Evolutionary conservation across 805 yeast species (phyloP).

Genomic region (Hanseniaspora guilliermondii): DNA sequence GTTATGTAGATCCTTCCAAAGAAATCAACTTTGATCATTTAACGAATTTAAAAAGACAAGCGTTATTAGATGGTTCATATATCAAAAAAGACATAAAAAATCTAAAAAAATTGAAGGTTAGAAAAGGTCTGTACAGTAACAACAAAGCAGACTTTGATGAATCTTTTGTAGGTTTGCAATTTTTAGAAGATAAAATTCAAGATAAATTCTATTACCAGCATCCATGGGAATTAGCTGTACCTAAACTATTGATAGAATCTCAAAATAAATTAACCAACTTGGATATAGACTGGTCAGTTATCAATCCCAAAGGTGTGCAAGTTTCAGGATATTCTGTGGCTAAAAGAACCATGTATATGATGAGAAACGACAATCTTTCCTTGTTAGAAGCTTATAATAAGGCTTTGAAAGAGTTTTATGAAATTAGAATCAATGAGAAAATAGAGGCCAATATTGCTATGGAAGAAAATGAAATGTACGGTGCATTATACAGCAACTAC

Average conservation of each 20-base stretch:
- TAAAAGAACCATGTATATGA: conserved; percentile 53
- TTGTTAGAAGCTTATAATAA: conserved; percentile 64
- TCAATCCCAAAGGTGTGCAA: conserved; percentile 59
- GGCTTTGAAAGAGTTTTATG: conserved; percentile 80
- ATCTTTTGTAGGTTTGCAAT: conserved; percentile 18
- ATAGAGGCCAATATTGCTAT: conserved; percentile 53
- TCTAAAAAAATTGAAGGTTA: conserved; percentile 1
- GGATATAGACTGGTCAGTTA: conserved; percentile 60
- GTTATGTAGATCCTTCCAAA: conserved; percentile 7
- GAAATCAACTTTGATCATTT: conserved; percentile 1
- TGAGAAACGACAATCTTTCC: conserved; percentile 28
- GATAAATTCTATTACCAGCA: conserved; percentile 77
- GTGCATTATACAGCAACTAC: conserved; percentile 49
- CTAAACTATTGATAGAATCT: conserved; percentile 62
- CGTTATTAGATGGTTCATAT: background rate
- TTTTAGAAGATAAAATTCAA: conserved; percentile 64
- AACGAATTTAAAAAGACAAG: background rate
- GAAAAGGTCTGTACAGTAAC: background rate
- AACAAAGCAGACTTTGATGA: background rate
- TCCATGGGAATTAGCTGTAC: conserved; percentile 96
- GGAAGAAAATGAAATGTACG: conserved; percentile 80
- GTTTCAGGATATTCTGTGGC: conserved; percentile 85
- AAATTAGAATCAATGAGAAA: conserved; percentile 73
- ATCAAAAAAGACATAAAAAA: conserved; percentile 11
- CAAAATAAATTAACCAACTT: conserved; percentile 46